Evolutionary conservation across 176 grass and related monocot genomes (phyloP), one percentile per base, ranked within the genome.

Genomic region (Oryza brachyantha): DNA sequence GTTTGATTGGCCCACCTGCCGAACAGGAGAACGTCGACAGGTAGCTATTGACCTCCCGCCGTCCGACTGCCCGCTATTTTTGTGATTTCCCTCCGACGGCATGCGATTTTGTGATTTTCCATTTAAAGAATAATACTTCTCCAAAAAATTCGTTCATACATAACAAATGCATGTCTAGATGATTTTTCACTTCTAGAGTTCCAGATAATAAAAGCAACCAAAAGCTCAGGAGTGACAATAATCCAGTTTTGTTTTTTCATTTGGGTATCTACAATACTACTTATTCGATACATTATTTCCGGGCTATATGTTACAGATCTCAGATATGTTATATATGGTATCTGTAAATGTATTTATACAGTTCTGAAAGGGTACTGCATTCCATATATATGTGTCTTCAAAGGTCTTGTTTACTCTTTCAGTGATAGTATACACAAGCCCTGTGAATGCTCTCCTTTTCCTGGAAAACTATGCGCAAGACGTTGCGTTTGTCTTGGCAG

Each of bases 401-500:
- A 46, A 46, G 48, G 2, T 8, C 5, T 8, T n/a, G 48, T n/a
- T 1, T 22, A n/a, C 11, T 68, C n/a, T 84, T 84, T 29, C 66
- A 78, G 74, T 48, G 38, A 48, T n/a, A 19, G 6, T 42, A 10
- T 83, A 77, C 48, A 58, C 41, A 74, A 88, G 80, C 61, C 80
- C 80, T 22, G 25, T 61, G 3, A 42, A 64, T 52, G 86, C 69
- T 75, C 54, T 84, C 13, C 1, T 25, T 7, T 67, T 80, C 63
- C 50, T 84, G 4, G 32, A 68, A 25, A 61, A 62, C 25, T 62
- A 66, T n/a, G 37, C 37, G 13, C 24, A 60, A 17, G 73, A 84
- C 11, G 62, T 88, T 79, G 69, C 83, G 62, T 38, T 84, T 13
- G 16, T 83, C 42, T 68, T 79, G 61, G 75, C 72, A 16, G 75